These are phyloP conservation scores for Emydomyces testavorans DNA, from an alignment of 2,329 filamentous ascomycete species.

Conservation along the genomic window DNA sequence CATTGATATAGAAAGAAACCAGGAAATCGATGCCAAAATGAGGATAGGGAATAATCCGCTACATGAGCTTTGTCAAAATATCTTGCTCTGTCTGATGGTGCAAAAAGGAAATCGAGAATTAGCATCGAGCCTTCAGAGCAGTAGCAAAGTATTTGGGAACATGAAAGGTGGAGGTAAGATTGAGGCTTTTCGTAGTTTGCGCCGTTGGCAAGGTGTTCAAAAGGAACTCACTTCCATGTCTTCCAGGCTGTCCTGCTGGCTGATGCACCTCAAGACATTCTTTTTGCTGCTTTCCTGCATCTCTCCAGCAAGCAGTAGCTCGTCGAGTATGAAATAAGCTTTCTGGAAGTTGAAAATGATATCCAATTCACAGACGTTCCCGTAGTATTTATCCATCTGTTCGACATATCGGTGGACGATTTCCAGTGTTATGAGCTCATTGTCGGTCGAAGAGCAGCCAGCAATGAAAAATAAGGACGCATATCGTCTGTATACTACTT, in stretches of 20 bases:
- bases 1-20: not conserved
- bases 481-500: constrained; percentile 97
- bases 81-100: constrained; percentile 69
- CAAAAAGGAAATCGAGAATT: constrained; percentile 11
- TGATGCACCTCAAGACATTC: constrained; percentile 91
- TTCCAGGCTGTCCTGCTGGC: constrained; percentile 92
- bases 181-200: not conserved
- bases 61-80: constrained; percentile 72
- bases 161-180: not conserved
- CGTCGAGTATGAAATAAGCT: constrained; percentile 97
- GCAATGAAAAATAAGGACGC: constrained; percentile 99
- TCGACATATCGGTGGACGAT: constrained; percentile 99
- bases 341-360: constrained; percentile 99
- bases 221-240: constrained; percentile 89
- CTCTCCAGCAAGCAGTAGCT: constrained; percentile 87
- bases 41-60: constrained; percentile 1
- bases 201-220: not conserved
- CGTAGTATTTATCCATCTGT: constrained; percentile 99
- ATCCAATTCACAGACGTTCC: constrained; percentile 97
- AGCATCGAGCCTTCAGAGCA: constrained; percentile 9
- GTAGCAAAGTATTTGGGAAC: not conserved
- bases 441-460: constrained; percentile 91
- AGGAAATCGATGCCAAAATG: not conserved
- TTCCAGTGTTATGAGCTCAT: constrained; percentile 95
- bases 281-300: constrained; percentile 99